Percentiles rank a stretch among this genome's conserved stretches.
Conservation (phyloP, 345 rosid species). For the Corymbia maculata region DNA sequence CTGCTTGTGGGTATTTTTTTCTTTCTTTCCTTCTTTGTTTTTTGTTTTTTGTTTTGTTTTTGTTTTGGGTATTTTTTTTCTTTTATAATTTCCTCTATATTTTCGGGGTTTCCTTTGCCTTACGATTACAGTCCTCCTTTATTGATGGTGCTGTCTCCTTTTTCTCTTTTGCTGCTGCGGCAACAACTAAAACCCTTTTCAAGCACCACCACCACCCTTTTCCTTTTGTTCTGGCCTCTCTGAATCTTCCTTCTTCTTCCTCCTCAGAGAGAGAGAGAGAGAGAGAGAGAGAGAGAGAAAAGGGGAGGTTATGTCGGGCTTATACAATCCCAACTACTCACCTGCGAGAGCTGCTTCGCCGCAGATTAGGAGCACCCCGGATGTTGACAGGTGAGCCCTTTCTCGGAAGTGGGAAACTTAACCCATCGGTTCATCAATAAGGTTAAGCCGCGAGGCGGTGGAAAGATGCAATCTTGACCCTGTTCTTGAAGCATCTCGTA, state of each 20-base stretch:
- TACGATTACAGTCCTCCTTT: constrained; percentile 11
- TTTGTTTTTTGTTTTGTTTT: background rate
- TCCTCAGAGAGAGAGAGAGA: background rate
- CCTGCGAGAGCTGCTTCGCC: constrained; percentile 98
- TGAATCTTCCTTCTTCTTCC: background rate
- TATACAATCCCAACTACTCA: constrained; percentile 90
- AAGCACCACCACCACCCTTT: background rate
- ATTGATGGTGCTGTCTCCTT: constrained; percentile 27
- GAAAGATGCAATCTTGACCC: background rate
- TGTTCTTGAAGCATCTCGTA: background rate
- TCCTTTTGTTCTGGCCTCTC: background rate
- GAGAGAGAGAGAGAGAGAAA: background rate
- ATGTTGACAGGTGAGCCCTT: constrained; percentile 59
- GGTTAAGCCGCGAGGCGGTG: background rate
- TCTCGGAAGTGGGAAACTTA: background rate
- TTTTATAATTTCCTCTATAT: background rate
- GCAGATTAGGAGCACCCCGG: constrained; percentile 84
- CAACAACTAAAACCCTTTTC: constrained; percentile 31
- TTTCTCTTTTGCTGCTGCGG: constrained; percentile 24
- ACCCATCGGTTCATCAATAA: background rate
- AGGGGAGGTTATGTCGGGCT: constrained; percentile 60
- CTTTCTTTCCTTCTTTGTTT: background rate
- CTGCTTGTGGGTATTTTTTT: background rate
- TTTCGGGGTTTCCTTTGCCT: background rate
- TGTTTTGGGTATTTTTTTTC: background rate